phyloP scores from a whole-genome alignment of 306 rosid genomes.

The Abrus precatorius region DNA sequence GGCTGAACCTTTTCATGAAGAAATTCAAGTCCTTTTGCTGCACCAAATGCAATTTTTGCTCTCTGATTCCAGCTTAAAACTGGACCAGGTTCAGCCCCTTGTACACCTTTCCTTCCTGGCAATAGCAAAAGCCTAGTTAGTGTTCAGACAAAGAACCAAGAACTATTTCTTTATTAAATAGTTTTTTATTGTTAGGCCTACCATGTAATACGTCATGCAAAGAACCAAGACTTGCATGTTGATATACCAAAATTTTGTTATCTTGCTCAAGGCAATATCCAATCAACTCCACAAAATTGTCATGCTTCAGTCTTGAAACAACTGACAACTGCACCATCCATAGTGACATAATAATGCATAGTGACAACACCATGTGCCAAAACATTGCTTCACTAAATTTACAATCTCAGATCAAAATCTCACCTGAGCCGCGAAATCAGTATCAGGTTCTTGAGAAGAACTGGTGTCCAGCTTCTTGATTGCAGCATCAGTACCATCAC shows the following conservation, averaged over 20 bases:
- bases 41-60: slow-evolving; percentile 91
- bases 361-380: slow-evolving; percentile 25
- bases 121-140: slow-evolving; percentile 42
- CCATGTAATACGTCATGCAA: slow-evolving; percentile 96
- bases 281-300: slow-evolving; percentile 82
- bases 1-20: slow-evolving; percentile 96
- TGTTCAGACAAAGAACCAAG: slow-evolving; percentile 30
- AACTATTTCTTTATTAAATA: not conserved
- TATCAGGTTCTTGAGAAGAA: slow-evolving; percentile 79
- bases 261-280: slow-evolving; percentile 90
- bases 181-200: slow-evolving; percentile 34
- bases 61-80: slow-evolving; percentile 83
- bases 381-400: slow-evolving; percentile 17
- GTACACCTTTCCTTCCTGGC: slow-evolving; percentile 96
- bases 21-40: slow-evolving; percentile 94
- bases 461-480: slow-evolving; percentile 85
- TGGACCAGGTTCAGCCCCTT: slow-evolving; percentile 99
- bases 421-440: slow-evolving; percentile 80
- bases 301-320: slow-evolving; percentile 90
- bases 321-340: slow-evolving; percentile 73
- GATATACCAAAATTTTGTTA: slow-evolving; percentile 83
- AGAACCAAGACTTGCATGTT: slow-evolving; percentile 85
- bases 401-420: slow-evolving; percentile 25
- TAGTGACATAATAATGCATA: not conserved
- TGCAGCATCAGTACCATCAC: slow-evolving; percentile 73